phyloP scores from a whole-genome alignment of 768 basidiomycete genomes.

The Boletus subparvulus region DNA sequence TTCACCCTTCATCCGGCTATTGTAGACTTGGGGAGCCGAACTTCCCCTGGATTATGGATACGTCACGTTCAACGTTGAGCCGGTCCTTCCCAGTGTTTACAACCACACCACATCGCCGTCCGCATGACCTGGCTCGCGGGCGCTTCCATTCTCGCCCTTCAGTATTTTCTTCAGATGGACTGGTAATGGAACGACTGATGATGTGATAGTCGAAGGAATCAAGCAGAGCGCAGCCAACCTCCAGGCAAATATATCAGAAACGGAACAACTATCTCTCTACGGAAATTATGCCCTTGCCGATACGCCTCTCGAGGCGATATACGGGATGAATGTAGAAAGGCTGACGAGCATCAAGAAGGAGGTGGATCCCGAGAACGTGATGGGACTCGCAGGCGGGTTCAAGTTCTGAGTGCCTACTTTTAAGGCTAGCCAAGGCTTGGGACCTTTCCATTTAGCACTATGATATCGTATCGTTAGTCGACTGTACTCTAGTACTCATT shows the following conservation, averaged over 20 bases:
- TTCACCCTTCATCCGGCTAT: neutral
- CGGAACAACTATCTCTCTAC: constrained; percentile 44
- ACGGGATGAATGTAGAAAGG: constrained; percentile 46
- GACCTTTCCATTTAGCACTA: constrained; percentile 8
- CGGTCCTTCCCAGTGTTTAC: constrained; percentile 45
- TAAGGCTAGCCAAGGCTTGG: neutral
- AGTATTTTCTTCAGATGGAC: constrained; percentile 50
- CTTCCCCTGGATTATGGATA: constrained; percentile 40
- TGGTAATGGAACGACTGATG: constrained; percentile 36
- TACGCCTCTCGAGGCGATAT: constrained; percentile 51
- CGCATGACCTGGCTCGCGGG: constrained; percentile 50
- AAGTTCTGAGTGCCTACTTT: constrained; percentile 41
- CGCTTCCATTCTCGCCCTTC: constrained; percentile 40
- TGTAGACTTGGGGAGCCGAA: constrained; percentile 44
- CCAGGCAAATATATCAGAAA: constrained; percentile 40
- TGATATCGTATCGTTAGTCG: neutral
- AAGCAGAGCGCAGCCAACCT: constrained; percentile 41
- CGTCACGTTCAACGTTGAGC: constrained; percentile 49
- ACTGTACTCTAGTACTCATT: neutral
- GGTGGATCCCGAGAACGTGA: constrained; percentile 59
- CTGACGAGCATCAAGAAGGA: constrained; percentile 41
- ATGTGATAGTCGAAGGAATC: constrained; percentile 40
- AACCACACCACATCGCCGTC: constrained; percentile 37
- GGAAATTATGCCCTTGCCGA: constrained; percentile 59
- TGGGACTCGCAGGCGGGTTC: constrained; percentile 68